Base-by-base conservation (phyloP, 495 filamentous ascomycete genomes). In the Parachaetomium inaequale region DNA sequence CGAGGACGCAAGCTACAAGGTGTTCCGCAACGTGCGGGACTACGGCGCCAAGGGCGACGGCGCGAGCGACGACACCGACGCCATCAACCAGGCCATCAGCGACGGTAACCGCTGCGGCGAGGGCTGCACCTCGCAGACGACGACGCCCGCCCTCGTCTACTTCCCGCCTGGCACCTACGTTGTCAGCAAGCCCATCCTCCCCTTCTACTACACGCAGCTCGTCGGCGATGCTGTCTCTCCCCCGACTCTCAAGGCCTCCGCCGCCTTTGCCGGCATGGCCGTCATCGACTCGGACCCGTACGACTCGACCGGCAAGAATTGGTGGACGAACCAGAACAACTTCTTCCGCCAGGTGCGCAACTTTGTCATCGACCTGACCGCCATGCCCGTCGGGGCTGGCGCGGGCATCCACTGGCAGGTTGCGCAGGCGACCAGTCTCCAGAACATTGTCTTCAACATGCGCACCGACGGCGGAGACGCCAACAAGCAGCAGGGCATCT, bases 381-480 rank as follows among this genome's bases (percentile, higher is more conserved):
- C 77, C 14, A 85, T 89, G 82, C 87, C 89, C 15, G 66, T 78
- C 54, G 78, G 74, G 43, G 68, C 72, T 26, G 90, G 88, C 59
- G 82, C 91, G 42, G 91, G 91, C 75, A 95, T 98, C 59, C 94
- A 98, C 75, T 98, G 95, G 95, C 94, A 98, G 72, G 93, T 98
- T 4, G 92, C 91, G 43, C 94, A 98, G 70, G 94, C 93, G 5
- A 96, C 94, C 12, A 91, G 87, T 64, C 75, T 96, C 52, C 92
- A 96, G 73, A 96, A 97, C 74, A 86, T 96, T 57, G 83, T 86
- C 58, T 95, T 98, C 76, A 85, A 92, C 73, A 95, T 98, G 92
- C 79, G 85, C 70, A 83, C 82, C 58, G 89, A 87, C 62, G 86
- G 86, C 17, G 84, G 84, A 46, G 75, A 76, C 15, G 81, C 77